Percentiles rank a stretch among this genome's conserved stretches.
These are phyloP conservation scores for Fusarium sp. DNA, from an alignment of 2,329 filamentous ascomycete species.

Conservation along the genomic window DNA sequence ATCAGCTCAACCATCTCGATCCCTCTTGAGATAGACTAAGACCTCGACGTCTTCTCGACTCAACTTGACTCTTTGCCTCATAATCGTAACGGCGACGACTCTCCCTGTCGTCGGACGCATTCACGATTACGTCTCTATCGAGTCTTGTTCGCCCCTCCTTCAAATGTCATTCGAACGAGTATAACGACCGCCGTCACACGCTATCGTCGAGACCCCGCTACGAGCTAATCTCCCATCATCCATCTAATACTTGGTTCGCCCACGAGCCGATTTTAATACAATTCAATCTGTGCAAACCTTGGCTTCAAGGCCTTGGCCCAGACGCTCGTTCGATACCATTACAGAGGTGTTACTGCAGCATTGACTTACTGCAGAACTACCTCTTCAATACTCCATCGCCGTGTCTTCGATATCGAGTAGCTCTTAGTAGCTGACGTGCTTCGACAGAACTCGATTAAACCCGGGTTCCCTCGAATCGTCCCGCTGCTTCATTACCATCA, in stretches of 20 bases:
- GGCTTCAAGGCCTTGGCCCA: constrained; percentile 9
- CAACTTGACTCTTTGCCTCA: constrained; percentile 3
- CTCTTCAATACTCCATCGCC: constrained; percentile 27
- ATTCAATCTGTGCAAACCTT: constrained; percentile 1
- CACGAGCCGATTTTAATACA: constrained; percentile 22
- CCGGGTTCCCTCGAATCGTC: constrained; percentile 32
- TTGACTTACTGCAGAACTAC: constrained; percentile 46
- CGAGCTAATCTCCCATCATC: constrained; percentile 32
- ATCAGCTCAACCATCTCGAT: constrained; percentile 31
- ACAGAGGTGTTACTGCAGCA: constrained; percentile 45
- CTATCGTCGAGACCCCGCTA: constrained; percentile 39
- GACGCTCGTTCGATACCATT: constrained; percentile 22
- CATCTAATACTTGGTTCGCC: constrained; percentile 17
- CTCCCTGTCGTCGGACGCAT: constrained; percentile 1
- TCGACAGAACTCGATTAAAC: constrained; percentile 29
- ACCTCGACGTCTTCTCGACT: constrained; percentile 25
- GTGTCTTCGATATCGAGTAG: constrained; percentile 42
- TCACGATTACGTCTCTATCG: constrained; percentile 32
- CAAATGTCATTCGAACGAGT: constrained; percentile 48
- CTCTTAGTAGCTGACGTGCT: constrained; percentile 29
- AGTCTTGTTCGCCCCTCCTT: constrained; percentile 35
- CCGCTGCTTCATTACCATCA: constrained; percentile 20
- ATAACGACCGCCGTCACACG: constrained; percentile 46
- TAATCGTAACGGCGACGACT: constrained; percentile 33
- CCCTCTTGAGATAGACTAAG: constrained; percentile 29